A percentile compares a stretch with the other conserved stretches of the same genome.
Conservation (phyloP, 352 stramenopile species). For the Phytophthora syringae region DNA sequence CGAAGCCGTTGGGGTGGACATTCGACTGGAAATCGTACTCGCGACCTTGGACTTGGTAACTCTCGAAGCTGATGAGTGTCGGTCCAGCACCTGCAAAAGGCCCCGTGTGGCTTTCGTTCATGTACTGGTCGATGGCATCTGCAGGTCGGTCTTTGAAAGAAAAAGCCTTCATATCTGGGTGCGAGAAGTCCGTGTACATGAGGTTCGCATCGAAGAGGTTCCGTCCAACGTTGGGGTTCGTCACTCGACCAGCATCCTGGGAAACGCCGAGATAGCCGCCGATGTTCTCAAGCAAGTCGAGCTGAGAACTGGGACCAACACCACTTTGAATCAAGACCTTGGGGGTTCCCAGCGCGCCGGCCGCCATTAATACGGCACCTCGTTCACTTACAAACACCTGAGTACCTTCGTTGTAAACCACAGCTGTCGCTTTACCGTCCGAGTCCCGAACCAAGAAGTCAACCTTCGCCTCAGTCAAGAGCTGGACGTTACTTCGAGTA, state of each 20-base stretch:
- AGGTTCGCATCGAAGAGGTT: slow-evolving; percentile 61
- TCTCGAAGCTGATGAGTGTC: slow-evolving; percentile 67
- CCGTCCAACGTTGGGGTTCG: slow-evolving; percentile 67
- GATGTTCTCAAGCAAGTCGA: slow-evolving; percentile 45
- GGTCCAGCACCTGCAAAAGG: slow-evolving; percentile 50
- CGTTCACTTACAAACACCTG: slow-evolving; percentile 39
- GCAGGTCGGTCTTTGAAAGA: slow-evolving; percentile 33
- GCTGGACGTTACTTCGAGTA: slow-evolving; percentile 48
- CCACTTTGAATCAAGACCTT: slow-evolving; percentile 84
- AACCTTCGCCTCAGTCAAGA: slow-evolving; percentile 52
- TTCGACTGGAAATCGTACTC: slow-evolving; percentile 72
- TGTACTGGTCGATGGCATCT: slow-evolving; percentile 55
- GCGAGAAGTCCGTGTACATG: slow-evolving; percentile 52
- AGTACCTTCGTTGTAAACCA: slow-evolving; percentile 49
- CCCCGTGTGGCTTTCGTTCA: slow-evolving; percentile 42
- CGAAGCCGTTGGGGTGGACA: slow-evolving; percentile 50
- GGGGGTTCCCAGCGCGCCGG: slow-evolving; percentile 69
- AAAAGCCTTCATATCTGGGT: slow-evolving; percentile 57
- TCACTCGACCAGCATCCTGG: slow-evolving; percentile 36
- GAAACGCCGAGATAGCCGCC: slow-evolving; percentile 42
- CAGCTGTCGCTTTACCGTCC: slow-evolving; percentile 40
- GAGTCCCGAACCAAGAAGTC: slow-evolving; percentile 50
- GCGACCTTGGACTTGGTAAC: slow-evolving; percentile 47
- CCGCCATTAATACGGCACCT: slow-evolving; percentile 73
- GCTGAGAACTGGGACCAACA: slow-evolving; percentile 62